A percentile compares a stretch with the other conserved stretches of the same genome.
These are phyloP conservation scores for Ophiostoma sp. DNA, from an alignment of 2,329 filamentous ascomycete genomes.

Conservation along the genomic window DNA sequence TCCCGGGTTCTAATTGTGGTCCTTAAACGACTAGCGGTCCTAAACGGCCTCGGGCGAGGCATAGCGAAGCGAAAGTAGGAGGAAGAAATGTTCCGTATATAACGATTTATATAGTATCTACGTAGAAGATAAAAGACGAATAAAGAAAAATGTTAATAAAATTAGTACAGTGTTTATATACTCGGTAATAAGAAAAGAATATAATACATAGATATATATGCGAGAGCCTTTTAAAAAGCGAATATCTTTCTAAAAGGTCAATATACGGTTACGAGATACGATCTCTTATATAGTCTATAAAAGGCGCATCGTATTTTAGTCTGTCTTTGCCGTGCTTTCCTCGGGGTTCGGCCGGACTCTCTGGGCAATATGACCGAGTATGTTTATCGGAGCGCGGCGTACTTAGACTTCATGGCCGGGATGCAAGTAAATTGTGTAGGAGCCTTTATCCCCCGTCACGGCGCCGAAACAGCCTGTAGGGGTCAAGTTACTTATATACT, in stretches of 20 bases:
- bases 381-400: not conserved
- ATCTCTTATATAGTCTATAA: not conserved
- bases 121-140: not conserved
- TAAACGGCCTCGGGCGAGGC: not conserved
- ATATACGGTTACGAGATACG: not conserved
- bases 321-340: not conserved
- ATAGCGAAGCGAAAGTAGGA: not conserved
- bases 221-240: not conserved
- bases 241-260: not conserved
- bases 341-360: not conserved
- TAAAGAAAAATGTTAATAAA: not conserved
- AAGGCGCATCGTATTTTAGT: not conserved
- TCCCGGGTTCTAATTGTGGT: not conserved
- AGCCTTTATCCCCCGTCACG: not conserved
- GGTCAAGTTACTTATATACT: not conserved
- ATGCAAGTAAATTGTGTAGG: not conserved
- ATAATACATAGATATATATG: not conserved
- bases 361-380: not conserved
- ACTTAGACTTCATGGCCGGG: not conserved
- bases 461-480: not conserved
- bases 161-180: not conserved
- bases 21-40: not conserved
- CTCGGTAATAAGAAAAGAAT: not conserved
- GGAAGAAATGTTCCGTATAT: not conserved
- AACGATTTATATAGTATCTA: not conserved